These are phyloP conservation scores for Mucor saturninus DNA, from an alignment of 371 early-diverging fungal species.

Conservation along the genomic window DNA sequence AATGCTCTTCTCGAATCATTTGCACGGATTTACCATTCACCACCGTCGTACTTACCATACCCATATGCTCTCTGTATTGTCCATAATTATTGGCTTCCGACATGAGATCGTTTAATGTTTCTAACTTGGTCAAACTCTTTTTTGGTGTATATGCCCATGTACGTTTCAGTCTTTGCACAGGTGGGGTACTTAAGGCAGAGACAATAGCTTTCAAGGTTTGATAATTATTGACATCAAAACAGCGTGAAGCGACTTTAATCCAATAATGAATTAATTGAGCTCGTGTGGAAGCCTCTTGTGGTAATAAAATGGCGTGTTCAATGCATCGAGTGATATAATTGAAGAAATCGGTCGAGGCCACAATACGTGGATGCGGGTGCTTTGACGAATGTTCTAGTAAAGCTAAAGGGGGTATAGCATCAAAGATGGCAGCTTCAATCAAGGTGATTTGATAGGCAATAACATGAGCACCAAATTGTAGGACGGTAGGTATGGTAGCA, in stretches of 20 bases:
- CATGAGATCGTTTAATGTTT: slow-evolving; percentile 65
- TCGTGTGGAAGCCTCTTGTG: slow-evolving; percentile 64
- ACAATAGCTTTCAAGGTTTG: slow-evolving; percentile 80
- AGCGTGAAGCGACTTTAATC: slow-evolving; percentile 75
- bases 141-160: slow-evolving; percentile 79
- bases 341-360: slow-evolving; percentile 82
- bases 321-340: slow-evolving; percentile 80
- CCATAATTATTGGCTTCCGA: slow-evolving; percentile 78
- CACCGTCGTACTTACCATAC: slow-evolving; percentile 42
- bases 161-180: slow-evolving; percentile 73
- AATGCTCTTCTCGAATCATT: slow-evolving; percentile 49
- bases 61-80: slow-evolving; percentile 71
- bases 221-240: slow-evolving; percentile 71
- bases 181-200: slow-evolving; percentile 75
- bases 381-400: slow-evolving; percentile 72
- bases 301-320: slow-evolving; percentile 73
- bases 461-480: slow-evolving; percentile 68
- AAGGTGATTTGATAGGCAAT: slow-evolving; percentile 78
- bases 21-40: slow-evolving; percentile 45
- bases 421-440: slow-evolving; percentile 74
- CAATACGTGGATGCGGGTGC: slow-evolving; percentile 69
- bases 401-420: slow-evolving; percentile 68
- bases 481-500: slow-evolving; percentile 63
- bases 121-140: slow-evolving; percentile 65
- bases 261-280: slow-evolving; percentile 73